These are phyloP conservation scores for Globisporangium okanoganense DNA, from an alignment of 352 stramenopile species.

Conservation along the genomic window DNA sequence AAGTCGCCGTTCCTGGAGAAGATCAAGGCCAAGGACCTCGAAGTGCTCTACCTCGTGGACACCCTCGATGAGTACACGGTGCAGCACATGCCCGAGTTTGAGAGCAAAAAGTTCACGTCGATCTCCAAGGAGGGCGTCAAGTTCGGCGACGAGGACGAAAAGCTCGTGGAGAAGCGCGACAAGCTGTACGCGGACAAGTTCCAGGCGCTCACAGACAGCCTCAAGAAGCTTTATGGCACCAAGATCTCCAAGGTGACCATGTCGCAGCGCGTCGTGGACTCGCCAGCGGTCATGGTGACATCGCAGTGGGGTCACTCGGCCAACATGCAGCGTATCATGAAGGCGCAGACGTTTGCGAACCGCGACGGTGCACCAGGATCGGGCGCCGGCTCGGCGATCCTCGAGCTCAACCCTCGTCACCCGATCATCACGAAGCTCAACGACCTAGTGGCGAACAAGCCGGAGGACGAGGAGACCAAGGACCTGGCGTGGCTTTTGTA, in stretches of 20 bases:
- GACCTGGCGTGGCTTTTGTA: conserved; percentile 97
- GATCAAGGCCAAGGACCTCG: conserved; percentile 95
- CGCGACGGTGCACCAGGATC: conserved; percentile 27
- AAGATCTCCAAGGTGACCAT: conserved; percentile 96
- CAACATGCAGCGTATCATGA: conserved; percentile 99
- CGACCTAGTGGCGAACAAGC: conserved; percentile 55
- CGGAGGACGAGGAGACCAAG: conserved; percentile 82
- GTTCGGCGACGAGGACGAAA: conserved; percentile 98
- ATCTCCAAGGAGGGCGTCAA: conserved; percentile 99
- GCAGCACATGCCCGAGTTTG: conserved; percentile 91
- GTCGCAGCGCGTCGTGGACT: conserved; percentile 92
- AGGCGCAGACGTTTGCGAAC: conserved; percentile 95
- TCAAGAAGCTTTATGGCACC: conserved; percentile 95
- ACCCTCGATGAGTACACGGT: conserved; percentile 98
- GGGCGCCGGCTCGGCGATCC: conserved; percentile 80
- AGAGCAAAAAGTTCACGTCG: conserved; percentile 95
- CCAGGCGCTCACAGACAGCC: conserved; percentile 92
- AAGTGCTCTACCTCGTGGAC: conserved; percentile 99
- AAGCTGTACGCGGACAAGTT: conserved; percentile 97
- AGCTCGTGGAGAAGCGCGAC: conserved; percentile 91
- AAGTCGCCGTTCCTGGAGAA: conserved; percentile 97
- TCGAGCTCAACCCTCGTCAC: conserved; percentile 99
- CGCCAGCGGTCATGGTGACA: conserved; percentile 96
- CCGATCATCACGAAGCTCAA: conserved; percentile 97
- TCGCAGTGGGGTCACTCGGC: conserved; percentile 97